Evolutionary conservation across 164 flowering plant genomes (phyloP), one percentile per base, ranked within the genome.

Genomic region (Echeveria elegans): DNA sequence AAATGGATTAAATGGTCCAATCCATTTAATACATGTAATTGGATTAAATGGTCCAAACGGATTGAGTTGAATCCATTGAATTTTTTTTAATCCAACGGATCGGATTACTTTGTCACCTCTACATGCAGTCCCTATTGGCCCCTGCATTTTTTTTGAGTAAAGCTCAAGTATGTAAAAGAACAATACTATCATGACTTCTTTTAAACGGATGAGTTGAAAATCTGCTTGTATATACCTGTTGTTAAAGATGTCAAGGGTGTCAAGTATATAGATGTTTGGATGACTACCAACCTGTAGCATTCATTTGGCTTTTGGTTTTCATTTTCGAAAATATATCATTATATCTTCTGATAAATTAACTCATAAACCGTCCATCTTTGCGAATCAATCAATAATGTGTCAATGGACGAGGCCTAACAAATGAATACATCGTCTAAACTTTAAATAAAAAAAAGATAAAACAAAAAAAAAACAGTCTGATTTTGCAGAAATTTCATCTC

Each of bases 201-300:
- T 21, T 21, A 9, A 24, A 48, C 2, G 10, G 60, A n/a, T 16
- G 48, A 24, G 41, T 14, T 26, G 12, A 67, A 56, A 30, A 18
- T 37, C 32, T 16, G 40, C 2, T 65, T 15, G 32, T 62, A 36
- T 62, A 36, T 71, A 90, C 98, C 98, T 77, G 90, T 90, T 73
- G 82, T 70, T n/a, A n/a, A 92, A 84, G 70, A 90, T 71, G 26
- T 94, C 93, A 37, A 94, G 96, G 29, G 96, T 90, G 73, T 92
- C 98, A 78, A 92, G 72, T 63, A 90, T 75, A 76, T 86, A 92
- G 24, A 90, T 72, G 70, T 78, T 90, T 69, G 98, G 98, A 76
- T 85, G 90, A 77, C 98, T 90, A 48, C 79, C 96, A 67, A 92
- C 85, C 96, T 92, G 85, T n/a, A 28, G 78, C 65, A 56, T 23